These are phyloP conservation scores for Amanita muscaria DNA, from an alignment of 768 basidiomycete genomes.

Conservation along the genomic window DNA sequence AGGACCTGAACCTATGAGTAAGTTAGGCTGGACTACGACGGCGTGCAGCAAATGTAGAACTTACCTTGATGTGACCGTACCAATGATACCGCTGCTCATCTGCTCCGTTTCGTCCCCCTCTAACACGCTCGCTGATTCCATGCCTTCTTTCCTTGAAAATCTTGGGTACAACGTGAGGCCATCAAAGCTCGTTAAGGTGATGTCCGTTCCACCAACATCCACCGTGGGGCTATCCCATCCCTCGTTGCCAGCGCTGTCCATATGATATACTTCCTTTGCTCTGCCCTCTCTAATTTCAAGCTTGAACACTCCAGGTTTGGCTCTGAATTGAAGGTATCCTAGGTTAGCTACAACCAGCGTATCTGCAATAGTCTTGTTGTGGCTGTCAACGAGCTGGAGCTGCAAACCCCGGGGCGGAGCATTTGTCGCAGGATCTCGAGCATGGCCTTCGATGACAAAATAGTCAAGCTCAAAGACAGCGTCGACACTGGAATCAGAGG, in stretches of 20 bases:
- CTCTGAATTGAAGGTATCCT: slow-evolving; percentile 94
- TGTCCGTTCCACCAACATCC: slow-evolving; percentile 56
- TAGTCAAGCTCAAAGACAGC: slow-evolving; percentile 86
- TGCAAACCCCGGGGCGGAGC: slow-evolving; percentile 85
- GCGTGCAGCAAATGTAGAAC: slow-evolving; percentile 13
- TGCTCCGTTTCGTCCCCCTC: slow-evolving; percentile 27
- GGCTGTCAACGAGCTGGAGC: slow-evolving; percentile 58
- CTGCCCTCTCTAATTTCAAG: slow-evolving; percentile 78
- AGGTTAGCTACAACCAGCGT: slow-evolving; percentile 92
- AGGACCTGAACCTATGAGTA: slow-evolving; percentile 32
- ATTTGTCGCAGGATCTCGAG: slow-evolving; percentile 58
- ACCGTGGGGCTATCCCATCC: slow-evolving; percentile 80
- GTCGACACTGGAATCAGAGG: slow-evolving; percentile 55
- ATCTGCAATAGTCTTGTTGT: slow-evolving; percentile 54
- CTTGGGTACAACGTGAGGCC: slow-evolving; percentile 85
- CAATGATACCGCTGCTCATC: slow-evolving; percentile 33
- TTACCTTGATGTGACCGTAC: slow-evolving; percentile 43
- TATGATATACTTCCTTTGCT: slow-evolving; percentile 68
- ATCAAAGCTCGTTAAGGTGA: slow-evolving; percentile 84
- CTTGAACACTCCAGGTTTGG: slow-evolving; percentile 79
- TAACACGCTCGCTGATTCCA: slow-evolving; percentile 79
- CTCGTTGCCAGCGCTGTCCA: slow-evolving; percentile 83
- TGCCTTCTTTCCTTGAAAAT: slow-evolving; percentile 58
- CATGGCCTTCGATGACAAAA: slow-evolving; percentile 91
- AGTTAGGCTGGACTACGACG: slow-evolving; percentile 15